These are phyloP conservation scores for Phalaenopsis equestris DNA, from an alignment of 106 monocot genomes.

Conservation along the genomic window DNA sequence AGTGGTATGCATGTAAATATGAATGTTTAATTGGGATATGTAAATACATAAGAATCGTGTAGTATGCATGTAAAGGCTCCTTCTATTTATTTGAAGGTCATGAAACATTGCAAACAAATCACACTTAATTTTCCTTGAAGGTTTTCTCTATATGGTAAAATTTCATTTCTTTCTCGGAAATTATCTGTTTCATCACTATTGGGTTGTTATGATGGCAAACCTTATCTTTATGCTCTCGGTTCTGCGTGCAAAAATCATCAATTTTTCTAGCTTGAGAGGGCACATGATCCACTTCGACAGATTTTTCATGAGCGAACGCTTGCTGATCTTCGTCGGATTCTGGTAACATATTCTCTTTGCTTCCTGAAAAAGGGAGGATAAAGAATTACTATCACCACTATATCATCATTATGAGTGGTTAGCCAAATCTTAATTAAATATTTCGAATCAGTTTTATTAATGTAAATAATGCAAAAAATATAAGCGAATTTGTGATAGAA, in stretches of 20 bases:
- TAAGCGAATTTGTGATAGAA: neutral
- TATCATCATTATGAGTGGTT: neutral
- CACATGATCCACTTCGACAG: neutral
- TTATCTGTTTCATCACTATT: neutral
- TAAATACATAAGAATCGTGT: too few species aligned
- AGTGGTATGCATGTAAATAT: too few species aligned
- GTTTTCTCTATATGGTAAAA: neutral
- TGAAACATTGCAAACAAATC: too few species aligned
- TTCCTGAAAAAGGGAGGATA: constrained; percentile 13
- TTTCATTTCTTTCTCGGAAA: neutral
- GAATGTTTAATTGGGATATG: too few species aligned
- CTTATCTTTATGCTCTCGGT: constrained; percentile 21
- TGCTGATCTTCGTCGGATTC: constrained; percentile 2
- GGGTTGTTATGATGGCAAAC: constrained; percentile 7
- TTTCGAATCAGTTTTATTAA: neutral
- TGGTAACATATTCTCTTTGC: constrained; percentile 5
- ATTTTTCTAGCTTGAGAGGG: constrained; percentile 8
- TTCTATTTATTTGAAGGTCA: too few species aligned
- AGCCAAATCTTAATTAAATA: neutral
- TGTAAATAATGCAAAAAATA: neutral
- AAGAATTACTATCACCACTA: neutral
- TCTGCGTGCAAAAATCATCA: neutral
- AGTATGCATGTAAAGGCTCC: too few species aligned
- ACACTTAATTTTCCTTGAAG: neutral
- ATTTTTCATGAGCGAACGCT: constrained; percentile 8